Base-by-base conservation (phyloP, 371 early-diverging fungal genomes). In the Lichtheimia ornata region DNA sequence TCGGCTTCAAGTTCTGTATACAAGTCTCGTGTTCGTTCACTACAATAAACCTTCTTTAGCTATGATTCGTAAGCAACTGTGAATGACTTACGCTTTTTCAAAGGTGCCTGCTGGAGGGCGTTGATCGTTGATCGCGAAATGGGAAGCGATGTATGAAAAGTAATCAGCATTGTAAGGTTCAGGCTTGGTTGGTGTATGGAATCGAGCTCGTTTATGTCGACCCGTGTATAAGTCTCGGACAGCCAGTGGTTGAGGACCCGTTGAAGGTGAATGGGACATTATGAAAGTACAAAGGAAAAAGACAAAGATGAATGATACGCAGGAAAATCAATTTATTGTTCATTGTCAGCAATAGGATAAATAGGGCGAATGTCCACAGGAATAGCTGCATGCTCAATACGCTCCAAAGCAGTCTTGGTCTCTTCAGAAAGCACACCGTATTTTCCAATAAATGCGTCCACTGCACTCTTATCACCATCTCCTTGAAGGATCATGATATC, bases 401-500 rank as follows among this genome's bases (percentile, higher is more conserved):
- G 76, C 5, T 75, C 77, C 65, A 93, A 62, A 3, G 89, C 85
- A 17, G 63, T 45, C 56, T 78, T 72, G 28, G 88, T 88, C 9
- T 75, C 63, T 0, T 72, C 64, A 17, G 76, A 63, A 49, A 89
- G 67, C 0, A 69, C 64, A 18, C 88, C 91, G 54, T 91, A 91
- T 53, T 76, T 77, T 9, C 72, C 69, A 12, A 81, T 79, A 70
- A 93, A 92, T 14, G 52, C 81, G 47, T 73, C 76, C 4, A 90
- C 92, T 6, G 77, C 73, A 15, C 73, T 54, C 70, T 91, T 91
- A 70, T 87, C 84, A 42, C 93, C 93, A 69, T 92, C 82, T 4
- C 91, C 93, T 77, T 93, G 92, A 40, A 92, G 79, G 14, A 91
- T 66, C 72, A 93, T 70, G 52, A 93, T 91, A 43, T 87, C 85